Percentiles rank a stretch among this genome's conserved stretches.
Evolutionary conservation across 805 yeast species (phyloP).

Genomic region (Nematodospora valgi): DNA sequence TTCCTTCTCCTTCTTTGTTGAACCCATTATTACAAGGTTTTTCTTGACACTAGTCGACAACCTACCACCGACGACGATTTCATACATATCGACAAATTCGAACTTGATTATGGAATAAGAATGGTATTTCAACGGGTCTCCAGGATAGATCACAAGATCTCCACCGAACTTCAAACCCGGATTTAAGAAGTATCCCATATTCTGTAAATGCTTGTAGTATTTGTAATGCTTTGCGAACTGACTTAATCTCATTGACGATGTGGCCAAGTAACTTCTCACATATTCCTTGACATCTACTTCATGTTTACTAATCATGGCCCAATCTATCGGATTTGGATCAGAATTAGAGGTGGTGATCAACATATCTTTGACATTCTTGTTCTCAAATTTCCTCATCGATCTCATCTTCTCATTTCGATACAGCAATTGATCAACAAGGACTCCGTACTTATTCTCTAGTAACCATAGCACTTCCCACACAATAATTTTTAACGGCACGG

Average conservation of each 20-base stretch:
- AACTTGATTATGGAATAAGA: constrained; percentile 73
- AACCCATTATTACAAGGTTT: constrained; percentile 61
- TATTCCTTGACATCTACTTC: constrained; percentile 1
- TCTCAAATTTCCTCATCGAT: too few relatives aligned
- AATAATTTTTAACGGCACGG: constrained; percentile 73
- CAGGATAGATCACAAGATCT: constrained; percentile 84
- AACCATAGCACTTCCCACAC: constrained; percentile 74
- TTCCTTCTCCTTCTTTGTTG: constrained; percentile 12
- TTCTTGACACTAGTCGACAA: constrained; percentile 92
- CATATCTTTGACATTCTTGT: neutral
- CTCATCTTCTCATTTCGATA: constrained; percentile 11
- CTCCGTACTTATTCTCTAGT: constrained; percentile 38
- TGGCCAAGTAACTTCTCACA: constrained; percentile 3
- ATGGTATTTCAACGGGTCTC: constrained; percentile 89
- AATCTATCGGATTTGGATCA: neutral
- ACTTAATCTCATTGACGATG: neutral
- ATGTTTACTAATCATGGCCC: neutral
- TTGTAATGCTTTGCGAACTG: constrained; percentile 11
- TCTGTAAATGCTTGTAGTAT: constrained; percentile 38
- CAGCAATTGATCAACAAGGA: constrained; percentile 39
- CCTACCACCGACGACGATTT: constrained; percentile 80
- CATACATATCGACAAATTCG: constrained; percentile 45
- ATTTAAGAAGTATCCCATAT: constrained; percentile 51
- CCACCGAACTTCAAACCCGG: constrained; percentile 96
- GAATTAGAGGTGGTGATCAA: constrained; percentile 3